These are phyloP conservation scores for Climacium dendroides DNA, from an alignment of 225 moss, liverwort and hornwort genomes.

Conservation along the genomic window DNA sequence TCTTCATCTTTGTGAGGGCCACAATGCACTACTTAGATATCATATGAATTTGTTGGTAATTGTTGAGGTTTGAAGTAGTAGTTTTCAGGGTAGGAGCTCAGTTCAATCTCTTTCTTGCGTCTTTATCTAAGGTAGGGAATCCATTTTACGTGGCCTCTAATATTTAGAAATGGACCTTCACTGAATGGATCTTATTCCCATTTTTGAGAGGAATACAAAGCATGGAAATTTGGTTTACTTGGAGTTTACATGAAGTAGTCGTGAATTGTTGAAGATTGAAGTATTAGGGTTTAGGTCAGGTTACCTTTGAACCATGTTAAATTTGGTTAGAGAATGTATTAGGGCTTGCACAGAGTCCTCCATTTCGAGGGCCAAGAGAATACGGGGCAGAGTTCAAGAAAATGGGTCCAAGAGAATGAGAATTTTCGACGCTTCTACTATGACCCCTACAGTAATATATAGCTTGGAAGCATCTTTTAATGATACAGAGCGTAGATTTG, in stretches of 20 bases:
- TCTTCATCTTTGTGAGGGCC: background rate
- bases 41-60: background rate
- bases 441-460: background rate
- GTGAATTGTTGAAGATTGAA: background rate
- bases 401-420: background rate
- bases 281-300: background rate
- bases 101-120: background rate
- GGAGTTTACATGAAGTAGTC: background rate
- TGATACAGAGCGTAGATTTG: background rate
- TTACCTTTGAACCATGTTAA: background rate
- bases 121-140: background rate
- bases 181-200: background rate
- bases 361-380: background rate
- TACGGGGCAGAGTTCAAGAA: background rate
- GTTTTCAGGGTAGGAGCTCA: background rate
- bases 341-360: background rate
- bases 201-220: background rate
- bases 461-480: background rate
- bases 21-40: background rate
- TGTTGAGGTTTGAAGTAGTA: background rate
- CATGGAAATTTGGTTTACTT: too few species aligned
- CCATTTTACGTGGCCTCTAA: background rate
- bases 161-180: background rate
- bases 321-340: background rate
- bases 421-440: background rate